These are phyloP conservation scores for Phytophthora pistaciae DNA, from an alignment of 352 stramenopile species.

Conservation along the genomic window DNA sequence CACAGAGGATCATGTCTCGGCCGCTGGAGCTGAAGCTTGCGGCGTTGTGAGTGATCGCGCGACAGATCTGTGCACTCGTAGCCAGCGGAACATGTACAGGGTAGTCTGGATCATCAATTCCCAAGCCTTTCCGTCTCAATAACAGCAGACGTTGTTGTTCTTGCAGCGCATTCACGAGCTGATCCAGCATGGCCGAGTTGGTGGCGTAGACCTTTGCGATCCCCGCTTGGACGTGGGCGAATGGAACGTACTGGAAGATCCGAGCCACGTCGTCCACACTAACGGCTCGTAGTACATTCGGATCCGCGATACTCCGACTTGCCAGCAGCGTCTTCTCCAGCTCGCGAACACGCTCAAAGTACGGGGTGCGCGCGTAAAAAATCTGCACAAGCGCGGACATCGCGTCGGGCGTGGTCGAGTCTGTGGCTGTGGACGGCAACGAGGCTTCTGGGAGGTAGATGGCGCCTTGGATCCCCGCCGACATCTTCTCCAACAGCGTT, in stretches of 20 bases:
- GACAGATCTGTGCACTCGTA: conserved; percentile 75
- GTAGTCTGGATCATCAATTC: conserved; percentile 51
- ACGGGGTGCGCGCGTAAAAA: conserved; percentile 71
- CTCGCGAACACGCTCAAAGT: conserved; percentile 70
- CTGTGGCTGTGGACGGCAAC: background rate
- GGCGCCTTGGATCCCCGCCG: conserved; percentile 57
- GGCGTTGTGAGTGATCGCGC: conserved; percentile 68
- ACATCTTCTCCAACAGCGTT: conserved; percentile 75
- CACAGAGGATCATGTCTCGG: conserved; percentile 78
- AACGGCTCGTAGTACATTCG: conserved; percentile 45
- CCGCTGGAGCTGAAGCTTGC: conserved; percentile 69
- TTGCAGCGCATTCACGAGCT: conserved; percentile 29
- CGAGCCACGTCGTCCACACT: conserved; percentile 53
- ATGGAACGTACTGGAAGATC: conserved; percentile 57
- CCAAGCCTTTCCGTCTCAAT: conserved; percentile 1
- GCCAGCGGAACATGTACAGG: conserved; percentile 63
- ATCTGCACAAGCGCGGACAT: conserved; percentile 66
- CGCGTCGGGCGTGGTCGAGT: conserved; percentile 17
- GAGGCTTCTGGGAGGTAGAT: conserved; percentile 56
- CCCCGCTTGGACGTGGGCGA: conserved; percentile 39
- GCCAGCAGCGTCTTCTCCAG: conserved; percentile 55
- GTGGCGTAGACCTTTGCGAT: conserved; percentile 30
- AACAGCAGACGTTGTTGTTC: conserved; percentile 34
- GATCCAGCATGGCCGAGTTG: conserved; percentile 30
- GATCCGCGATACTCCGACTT: conserved; percentile 56